Evolutionary conservation across 768 basidiomycete genomes (phyloP), one percentile per base, ranked within the genome.

Genomic region (Lyophyllum semitale): DNA sequence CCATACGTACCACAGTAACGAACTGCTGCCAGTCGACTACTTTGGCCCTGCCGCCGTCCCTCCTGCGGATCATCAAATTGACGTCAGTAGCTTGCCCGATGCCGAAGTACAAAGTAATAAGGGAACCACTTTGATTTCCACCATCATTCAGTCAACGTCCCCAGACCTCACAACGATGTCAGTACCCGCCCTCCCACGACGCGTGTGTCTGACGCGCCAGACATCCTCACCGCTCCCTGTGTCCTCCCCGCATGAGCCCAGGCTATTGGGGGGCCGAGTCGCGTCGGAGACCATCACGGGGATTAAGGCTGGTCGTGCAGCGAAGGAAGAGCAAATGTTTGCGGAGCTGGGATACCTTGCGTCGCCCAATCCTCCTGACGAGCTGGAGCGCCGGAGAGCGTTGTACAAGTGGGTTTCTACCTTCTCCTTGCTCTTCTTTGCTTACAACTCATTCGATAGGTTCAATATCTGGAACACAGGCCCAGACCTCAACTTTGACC

Each of bases 391-490:
- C 26, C 76, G 91, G 32, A 78, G 91, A 43, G 95, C 95, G 7
- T 70, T 98, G 61, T 91, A 95, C 73, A 91, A 89, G 87, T 91
- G 63, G 64, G 83, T 67, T 12, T 25, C 46, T 20, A 35, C 47
- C 20, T 44, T 22, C 26, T 15, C 45, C 41, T 27, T 30, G 22
- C 20, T 49, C 25, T 27, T 44, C 27, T 27, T 25, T n/a, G 26
- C 22, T 38, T 18, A 55, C 20, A 62, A 48, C 30, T 45, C n/a
- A 15, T 26, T 29, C 18, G n/a, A 53, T 58, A 91, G 92, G 60
- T 95, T 93, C 75, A 93, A 94, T 62, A 89, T 97, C 46, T 87
- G 93, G 82, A 84, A 91, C 59, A 95, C 93, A 0, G 85, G 86
- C 15, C 77, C 87, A 8, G 95, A 98, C 68, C 76, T 84, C 58